A percentile compares a stretch with the other conserved stretches of the same genome.
Conservation (phyloP, 345 rosid genomes). For the Pistacia integerrima region DNA sequence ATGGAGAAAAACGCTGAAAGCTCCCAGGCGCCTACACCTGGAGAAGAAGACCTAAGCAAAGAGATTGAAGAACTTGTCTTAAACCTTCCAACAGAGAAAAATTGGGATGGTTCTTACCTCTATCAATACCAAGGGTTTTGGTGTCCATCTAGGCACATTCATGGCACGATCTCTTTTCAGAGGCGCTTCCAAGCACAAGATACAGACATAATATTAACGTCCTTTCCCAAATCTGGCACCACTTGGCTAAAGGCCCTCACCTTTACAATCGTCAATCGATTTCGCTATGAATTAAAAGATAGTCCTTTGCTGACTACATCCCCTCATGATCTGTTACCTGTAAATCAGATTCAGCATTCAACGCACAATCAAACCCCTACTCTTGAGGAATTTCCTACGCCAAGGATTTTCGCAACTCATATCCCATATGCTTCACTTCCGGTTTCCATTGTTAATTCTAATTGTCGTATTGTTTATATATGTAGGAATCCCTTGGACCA, state of each 20-base stretch:
- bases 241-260: conserved; percentile 39
- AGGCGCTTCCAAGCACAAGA: conserved; percentile 17
- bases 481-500: background rate
- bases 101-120: background rate
- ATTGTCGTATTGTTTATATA: conserved; percentile 28
- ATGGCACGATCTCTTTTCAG: background rate
- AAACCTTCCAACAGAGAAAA: background rate
- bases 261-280: background rate
- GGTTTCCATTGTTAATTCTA: background rate
- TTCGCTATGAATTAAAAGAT: background rate
- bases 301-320: background rate
- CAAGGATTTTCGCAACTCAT: background rate
- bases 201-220: conserved; percentile 21
- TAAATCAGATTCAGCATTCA: no score
- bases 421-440: background rate
- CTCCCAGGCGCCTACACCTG: background rate
- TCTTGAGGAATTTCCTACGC: background rate
- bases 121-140: conserved; percentile 7
- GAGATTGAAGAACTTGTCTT: background rate
- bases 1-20: no score
- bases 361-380: background rate
- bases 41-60: background rate
- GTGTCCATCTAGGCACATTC: background rate
- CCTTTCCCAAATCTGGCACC: conserved; percentile 24
- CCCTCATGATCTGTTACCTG: background rate